These are phyloP conservation scores for Lasiodiplodia citricola DNA, from an alignment of 2,329 filamentous ascomycete species.

Conservation along the genomic window DNA sequence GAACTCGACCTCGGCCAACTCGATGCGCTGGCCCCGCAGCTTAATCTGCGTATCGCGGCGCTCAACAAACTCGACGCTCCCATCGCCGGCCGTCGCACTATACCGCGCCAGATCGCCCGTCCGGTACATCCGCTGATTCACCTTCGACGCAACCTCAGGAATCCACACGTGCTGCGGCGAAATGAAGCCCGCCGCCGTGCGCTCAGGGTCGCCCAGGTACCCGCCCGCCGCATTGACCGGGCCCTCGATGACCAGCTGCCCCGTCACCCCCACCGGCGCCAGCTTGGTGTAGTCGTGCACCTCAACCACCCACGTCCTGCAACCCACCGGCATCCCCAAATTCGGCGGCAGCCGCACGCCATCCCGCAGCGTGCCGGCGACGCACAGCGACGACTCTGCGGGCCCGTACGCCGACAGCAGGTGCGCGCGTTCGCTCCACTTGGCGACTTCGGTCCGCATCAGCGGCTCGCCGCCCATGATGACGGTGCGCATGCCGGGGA, in stretches of 20 bases:
- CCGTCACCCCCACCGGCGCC: constrained; percentile 65
- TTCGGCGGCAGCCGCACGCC: not conserved
- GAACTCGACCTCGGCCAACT: constrained; percentile 77
- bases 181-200: constrained; percentile 72
- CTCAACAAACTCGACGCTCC: constrained; percentile 74
- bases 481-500: constrained; percentile 54
- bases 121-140: constrained; percentile 75
- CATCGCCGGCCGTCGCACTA: constrained; percentile 63
- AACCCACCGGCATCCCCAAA: constrained; percentile 32
- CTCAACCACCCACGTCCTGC: constrained; percentile 39
- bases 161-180: constrained; percentile 32
- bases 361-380: not conserved
- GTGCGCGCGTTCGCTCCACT: constrained; percentile 43
- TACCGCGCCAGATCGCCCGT: constrained; percentile 83
- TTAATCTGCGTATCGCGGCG: constrained; percentile 82
- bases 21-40: constrained; percentile 78
- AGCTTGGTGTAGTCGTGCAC: constrained; percentile 35
- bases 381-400: not conserved
- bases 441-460: constrained; percentile 35
- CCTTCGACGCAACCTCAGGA: constrained; percentile 56
- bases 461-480: constrained; percentile 42
- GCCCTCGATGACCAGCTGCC: constrained; percentile 86
- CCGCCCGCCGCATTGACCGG: constrained; percentile 73
- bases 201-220: constrained; percentile 69
- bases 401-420: constrained; percentile 47